Evolutionary conservation across 345 rosid species (phyloP).

Genomic region (Ceriops zippeliana): DNA sequence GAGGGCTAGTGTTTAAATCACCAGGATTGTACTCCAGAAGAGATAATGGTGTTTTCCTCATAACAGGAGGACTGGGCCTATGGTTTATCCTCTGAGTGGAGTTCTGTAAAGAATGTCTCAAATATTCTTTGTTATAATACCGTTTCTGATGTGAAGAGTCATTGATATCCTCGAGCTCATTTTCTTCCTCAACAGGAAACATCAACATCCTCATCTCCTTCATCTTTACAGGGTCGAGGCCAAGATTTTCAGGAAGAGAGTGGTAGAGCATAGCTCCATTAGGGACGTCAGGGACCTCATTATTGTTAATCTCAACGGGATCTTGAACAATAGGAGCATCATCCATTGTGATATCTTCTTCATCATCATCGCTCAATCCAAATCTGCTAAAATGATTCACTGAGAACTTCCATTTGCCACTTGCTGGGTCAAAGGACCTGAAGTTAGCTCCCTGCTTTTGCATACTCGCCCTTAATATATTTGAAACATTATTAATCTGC

Average conservation of each 20-base stretch:
- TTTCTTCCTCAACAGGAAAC: constrained; percentile 69
- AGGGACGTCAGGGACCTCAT: constrained; percentile 35
- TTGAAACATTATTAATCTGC: constrained; percentile 29
- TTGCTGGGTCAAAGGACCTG: constrained; percentile 54
- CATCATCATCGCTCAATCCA: constrained; percentile 91
- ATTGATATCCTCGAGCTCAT: constrained; percentile 40
- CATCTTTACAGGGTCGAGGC: constrained; percentile 86
- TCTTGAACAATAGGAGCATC: constrained; percentile 45
- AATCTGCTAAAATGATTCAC: constrained; percentile 91
- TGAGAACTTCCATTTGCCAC: constrained; percentile 72
- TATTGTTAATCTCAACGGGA: constrained; percentile 37
- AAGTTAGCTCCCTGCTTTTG: constrained; percentile 79
- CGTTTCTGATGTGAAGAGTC: constrained; percentile 40
- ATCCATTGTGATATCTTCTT: constrained; percentile 74
- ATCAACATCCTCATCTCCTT: constrained; percentile 88
- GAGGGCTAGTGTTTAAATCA: constrained; percentile 43
- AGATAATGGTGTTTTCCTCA: constrained; percentile 66
- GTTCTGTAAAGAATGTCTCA: constrained; percentile 40
- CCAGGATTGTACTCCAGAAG: constrained; percentile 73
- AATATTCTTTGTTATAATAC: constrained; percentile 42
- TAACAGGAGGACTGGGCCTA: constrained; percentile 45
- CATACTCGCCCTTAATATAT: constrained; percentile 42
- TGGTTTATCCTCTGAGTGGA: constrained; percentile 43
- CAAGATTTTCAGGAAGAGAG: constrained; percentile 92
- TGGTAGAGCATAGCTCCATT: constrained; percentile 70